Percentiles rank a stretch among this genome's conserved stretches.
phyloP scores from a whole-genome alignment of 75 land plant species.

The Cunninghamia lanceolata region DNA sequence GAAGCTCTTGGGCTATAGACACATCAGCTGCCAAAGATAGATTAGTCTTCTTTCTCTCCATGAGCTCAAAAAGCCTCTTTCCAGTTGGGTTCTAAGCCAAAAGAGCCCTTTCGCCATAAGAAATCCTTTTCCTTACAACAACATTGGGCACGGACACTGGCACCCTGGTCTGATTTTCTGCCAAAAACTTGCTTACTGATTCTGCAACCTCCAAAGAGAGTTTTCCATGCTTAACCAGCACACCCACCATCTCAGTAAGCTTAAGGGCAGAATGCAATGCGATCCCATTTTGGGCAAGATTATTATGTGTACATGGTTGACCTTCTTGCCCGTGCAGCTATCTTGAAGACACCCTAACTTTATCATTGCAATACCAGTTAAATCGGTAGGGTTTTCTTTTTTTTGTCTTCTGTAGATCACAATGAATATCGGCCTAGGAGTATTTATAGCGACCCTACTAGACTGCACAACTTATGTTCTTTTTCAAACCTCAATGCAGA shows the following conservation, averaged over 20 bases:
- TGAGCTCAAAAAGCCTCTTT: too few relatives aligned
- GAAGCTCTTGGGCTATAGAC: too few relatives aligned
- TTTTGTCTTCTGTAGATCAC: too few relatives aligned
- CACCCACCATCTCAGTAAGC: constrained; percentile 62
- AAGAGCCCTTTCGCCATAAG: constrained; percentile 67
- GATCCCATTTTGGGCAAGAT: constrained; percentile 62
- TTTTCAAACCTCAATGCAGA: too few relatives aligned
- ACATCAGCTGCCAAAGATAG: constrained; percentile 94
- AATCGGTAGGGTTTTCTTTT: too few relatives aligned
- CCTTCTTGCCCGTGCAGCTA: too few relatives aligned
- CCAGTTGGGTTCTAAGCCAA: constrained; percentile 67
- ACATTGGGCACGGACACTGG: constrained; percentile 15
- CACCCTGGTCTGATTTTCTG: constrained; percentile 66
- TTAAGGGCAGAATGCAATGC: constrained; percentile 65
- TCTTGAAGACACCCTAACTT: too few relatives aligned
- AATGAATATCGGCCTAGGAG: too few relatives aligned
- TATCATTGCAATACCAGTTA: too few relatives aligned
- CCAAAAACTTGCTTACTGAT: constrained; percentile 61
- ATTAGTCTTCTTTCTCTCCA: constrained; percentile 83
- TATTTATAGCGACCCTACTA: too few relatives aligned
- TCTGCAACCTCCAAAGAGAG: constrained; percentile 59
- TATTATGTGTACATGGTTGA: too few relatives aligned
- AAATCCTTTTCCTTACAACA: constrained; percentile 21
- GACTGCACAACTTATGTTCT: too few relatives aligned
- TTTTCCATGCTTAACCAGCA: constrained; percentile 62